Evolutionary conservation across 352 stramenopile genomes (phyloP).

Genomic region (Halophytophthora polymorphica): DNA sequence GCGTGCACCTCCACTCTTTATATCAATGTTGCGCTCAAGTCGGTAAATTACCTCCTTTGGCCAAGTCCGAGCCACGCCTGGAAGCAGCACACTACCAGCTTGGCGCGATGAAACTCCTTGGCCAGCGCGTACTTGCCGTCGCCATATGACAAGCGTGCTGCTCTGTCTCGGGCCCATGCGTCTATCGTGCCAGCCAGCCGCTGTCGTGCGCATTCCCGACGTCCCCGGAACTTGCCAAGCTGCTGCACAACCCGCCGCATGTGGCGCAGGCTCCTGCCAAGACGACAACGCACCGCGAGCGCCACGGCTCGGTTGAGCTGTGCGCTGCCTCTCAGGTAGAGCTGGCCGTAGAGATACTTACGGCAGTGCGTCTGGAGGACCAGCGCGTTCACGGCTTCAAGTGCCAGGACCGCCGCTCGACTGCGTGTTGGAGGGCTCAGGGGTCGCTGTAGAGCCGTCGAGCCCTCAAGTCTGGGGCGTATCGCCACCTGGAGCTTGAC

Average conservation of each 20-base stretch:
- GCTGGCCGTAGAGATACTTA: slow-evolving; percentile 17
- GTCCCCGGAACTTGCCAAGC: slow-evolving; percentile 11
- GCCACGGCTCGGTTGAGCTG: slow-evolving; percentile 19
- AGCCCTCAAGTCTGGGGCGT: neutral
- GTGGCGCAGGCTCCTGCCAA: slow-evolving; percentile 10
- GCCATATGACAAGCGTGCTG: slow-evolving; percentile 15
- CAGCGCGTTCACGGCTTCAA: slow-evolving; percentile 18
- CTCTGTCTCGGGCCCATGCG: slow-evolving; percentile 7
- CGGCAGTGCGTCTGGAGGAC: slow-evolving; percentile 24
- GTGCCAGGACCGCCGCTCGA: slow-evolving; percentile 11
- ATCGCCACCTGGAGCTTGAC: slow-evolving; percentile 18
- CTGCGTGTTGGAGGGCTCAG: slow-evolving; percentile 9
- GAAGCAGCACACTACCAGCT: slow-evolving; percentile 17
- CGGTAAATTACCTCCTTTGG: no score
- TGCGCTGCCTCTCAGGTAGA: slow-evolving; percentile 13
- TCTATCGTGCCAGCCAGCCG: slow-evolving; percentile 3
- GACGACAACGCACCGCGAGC: slow-evolving; percentile 14
- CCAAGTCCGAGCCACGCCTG: slow-evolving; percentile 23
- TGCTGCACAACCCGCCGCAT: slow-evolving; percentile 16
- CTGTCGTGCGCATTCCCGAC: slow-evolving; percentile 11
- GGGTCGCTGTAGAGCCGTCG: neutral
- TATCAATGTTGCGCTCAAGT: no score
- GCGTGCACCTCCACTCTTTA: no score
- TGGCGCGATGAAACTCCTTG: slow-evolving; percentile 39
- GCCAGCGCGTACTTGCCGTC: slow-evolving; percentile 49